Evolutionary conservation across 331 rosid genomes (phyloP).

Genomic region (Pyrus hybrid): DNA sequence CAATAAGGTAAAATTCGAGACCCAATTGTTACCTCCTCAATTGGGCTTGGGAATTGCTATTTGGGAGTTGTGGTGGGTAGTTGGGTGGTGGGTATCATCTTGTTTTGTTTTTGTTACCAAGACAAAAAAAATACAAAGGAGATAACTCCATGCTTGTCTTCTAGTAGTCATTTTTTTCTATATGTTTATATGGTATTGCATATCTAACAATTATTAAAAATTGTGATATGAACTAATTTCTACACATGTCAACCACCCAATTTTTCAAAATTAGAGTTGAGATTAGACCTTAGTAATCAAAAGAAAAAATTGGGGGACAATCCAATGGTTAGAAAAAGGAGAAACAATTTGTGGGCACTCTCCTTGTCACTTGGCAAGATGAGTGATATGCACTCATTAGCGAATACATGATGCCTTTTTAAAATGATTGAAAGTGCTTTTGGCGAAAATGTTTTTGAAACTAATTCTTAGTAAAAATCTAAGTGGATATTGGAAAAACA

Average conservation of each 20-base stretch:
- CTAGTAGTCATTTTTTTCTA: background rate
- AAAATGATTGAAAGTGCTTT: too few relatives aligned
- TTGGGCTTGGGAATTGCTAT: background rate
- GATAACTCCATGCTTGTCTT: background rate
- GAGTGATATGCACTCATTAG: too few relatives aligned
- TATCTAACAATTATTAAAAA: background rate
- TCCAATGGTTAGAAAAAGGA: background rate
- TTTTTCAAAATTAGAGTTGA: background rate
- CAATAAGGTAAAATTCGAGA: background rate
- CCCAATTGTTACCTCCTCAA: background rate
- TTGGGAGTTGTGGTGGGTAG: background rate
- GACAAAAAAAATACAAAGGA: background rate
- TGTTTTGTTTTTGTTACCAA: background rate
- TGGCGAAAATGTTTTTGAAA: too few relatives aligned
- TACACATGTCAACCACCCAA: constrained; percentile 1
- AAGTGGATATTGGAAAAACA: too few relatives aligned
- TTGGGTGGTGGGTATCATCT: background rate
- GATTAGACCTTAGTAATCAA: background rate
- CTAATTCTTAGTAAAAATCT: too few relatives aligned
- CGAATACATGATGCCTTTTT: too few relatives aligned
- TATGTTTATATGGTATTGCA: too few relatives aligned
- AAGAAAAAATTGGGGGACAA: background rate
- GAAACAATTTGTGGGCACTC: background rate
- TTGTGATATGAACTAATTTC: background rate
- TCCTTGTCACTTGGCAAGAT: too few relatives aligned